Evolutionary conservation across 2,329 filamentous ascomycete species (phyloP).

Genomic region (Sporothrix variecibatus): DNA sequence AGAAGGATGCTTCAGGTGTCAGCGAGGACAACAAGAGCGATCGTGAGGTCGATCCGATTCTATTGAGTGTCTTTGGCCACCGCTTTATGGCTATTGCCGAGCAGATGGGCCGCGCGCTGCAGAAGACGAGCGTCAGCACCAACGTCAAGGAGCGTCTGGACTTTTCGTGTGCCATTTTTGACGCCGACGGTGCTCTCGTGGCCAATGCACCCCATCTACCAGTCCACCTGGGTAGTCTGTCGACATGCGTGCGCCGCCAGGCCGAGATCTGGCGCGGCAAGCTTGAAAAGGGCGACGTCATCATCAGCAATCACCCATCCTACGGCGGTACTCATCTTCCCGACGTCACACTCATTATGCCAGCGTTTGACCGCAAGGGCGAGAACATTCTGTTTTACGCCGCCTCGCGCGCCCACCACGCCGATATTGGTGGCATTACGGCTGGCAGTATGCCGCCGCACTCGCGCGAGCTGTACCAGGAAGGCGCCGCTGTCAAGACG

Average conservation of each 20-base stretch:
- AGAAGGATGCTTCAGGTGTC: slow-evolving; percentile 52
- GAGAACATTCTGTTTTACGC: slow-evolving; percentile 80
- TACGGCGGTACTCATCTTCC: slow-evolving; percentile 82
- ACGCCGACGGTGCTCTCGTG: slow-evolving; percentile 72
- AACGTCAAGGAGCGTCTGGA: slow-evolving; percentile 29
- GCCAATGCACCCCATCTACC: slow-evolving; percentile 80
- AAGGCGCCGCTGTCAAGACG: slow-evolving; percentile 64
- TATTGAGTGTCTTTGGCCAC: slow-evolving; percentile 27
- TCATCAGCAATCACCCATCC: slow-evolving; percentile 82
- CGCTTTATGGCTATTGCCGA: slow-evolving; percentile 29
- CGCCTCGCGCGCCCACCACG: slow-evolving; percentile 77
- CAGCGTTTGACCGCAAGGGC: slow-evolving; percentile 66
- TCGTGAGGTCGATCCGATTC: slow-evolving; percentile 75
- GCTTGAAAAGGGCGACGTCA: slow-evolving; percentile 75
- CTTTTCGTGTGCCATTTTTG: slow-evolving; percentile 75
- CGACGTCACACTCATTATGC: slow-evolving; percentile 79
- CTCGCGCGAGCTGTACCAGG: slow-evolving; percentile 65
- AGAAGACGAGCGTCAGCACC: slow-evolving; percentile 27
- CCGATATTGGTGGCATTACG: slow-evolving; percentile 80
- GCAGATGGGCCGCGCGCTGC: slow-evolving; percentile 27
- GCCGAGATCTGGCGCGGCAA: slow-evolving; percentile 79
- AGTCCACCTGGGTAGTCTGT: slow-evolving; percentile 81
- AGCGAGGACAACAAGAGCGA: slow-evolving; percentile 76
- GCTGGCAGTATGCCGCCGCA: slow-evolving; percentile 82
- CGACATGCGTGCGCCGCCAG: slow-evolving; percentile 78